Evolutionary conservation across 169 alveolate species (phyloP).

Genomic region (Ichthyophthirius multifiliis): DNA sequence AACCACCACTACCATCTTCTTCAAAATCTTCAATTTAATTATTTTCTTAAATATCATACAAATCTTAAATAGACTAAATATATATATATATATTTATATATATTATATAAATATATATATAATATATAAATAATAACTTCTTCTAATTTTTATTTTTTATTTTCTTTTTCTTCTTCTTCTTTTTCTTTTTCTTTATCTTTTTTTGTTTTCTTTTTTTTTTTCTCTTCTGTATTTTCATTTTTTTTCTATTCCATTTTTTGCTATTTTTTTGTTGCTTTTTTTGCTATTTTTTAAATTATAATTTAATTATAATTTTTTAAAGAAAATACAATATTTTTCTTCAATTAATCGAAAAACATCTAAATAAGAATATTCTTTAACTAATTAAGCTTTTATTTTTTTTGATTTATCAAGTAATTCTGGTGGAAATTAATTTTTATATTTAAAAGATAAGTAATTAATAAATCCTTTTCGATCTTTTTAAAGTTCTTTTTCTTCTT

Average conservation of each 20-base stretch:
- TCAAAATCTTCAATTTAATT: neutral
- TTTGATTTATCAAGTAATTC: constrained; percentile 1
- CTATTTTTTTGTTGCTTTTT: neutral
- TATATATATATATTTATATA: neutral
- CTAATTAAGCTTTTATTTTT: neutral
- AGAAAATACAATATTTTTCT: neutral
- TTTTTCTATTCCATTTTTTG: neutral
- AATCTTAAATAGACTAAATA: neutral
- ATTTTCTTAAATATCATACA: neutral
- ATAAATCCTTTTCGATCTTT: neutral
- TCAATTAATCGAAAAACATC: neutral
- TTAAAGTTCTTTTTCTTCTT: neutral
- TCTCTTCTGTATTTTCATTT: neutral
- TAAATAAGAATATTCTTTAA: neutral
- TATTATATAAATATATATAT: neutral
- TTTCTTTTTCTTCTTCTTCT: neutral
- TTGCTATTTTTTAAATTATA: neutral
- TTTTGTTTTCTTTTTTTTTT: neutral
- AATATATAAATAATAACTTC: too few relatives aligned
- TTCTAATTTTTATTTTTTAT: too few relatives aligned
- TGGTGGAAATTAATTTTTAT: neutral
- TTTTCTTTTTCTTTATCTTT: neutral
- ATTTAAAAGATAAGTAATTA: neutral
- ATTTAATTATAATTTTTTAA: neutral
- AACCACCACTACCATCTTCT: constrained; percentile 4